Base-by-base conservation (phyloP, 2,329 filamentous ascomycete species). In the Beauveria australis region DNA sequence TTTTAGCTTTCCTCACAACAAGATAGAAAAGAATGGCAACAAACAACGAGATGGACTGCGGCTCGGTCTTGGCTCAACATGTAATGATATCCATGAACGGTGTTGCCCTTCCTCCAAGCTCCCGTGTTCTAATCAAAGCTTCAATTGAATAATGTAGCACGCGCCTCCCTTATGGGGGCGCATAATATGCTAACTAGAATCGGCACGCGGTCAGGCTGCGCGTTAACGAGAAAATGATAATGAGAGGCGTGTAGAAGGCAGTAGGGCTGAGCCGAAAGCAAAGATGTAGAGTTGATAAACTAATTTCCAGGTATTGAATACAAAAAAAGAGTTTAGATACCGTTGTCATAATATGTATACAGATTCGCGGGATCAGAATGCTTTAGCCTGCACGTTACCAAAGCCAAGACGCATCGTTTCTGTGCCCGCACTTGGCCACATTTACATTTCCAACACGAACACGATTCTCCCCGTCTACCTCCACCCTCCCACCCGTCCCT, bases 401-500 rank as follows among this genome's bases (percentile, higher is more conserved):
- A 54, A 14, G 2, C 19, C 24, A 44, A 18, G 18, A 5, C 33
- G 22, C 18, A 26, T 33, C 26, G 10, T 24, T 52, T 41, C 19
- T 24, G 18, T n/a, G 12, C 3, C n/a, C 14, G n/a, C 48, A 22
- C 19, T 22, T 19, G 30, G 28, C 14, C 18, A 5, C 22, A 24
- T 18, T 37, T 19, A 9, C 10, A 37, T 22, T 14, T 30, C 37
- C 12, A 22, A 33, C 48, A 12, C 10, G 28, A 8, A 8, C 16
- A 28, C 7, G 22, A 7, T n/a, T 12, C 3, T 33, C n/a, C 5
- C 7, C 14, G 3, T 24, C 85, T 78, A 93, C 69, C 93, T 84
- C 94, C 94, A 97, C 1, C 94, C 94, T 12, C 93, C 93, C 40
- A 97, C 93, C 66, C 93, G 81, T 26, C 93, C 92, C 75, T 97